Evolutionary conservation across 176 grass and related monocot species (phyloP).

Genomic region (Hsuehochloa calcarea): DNA sequence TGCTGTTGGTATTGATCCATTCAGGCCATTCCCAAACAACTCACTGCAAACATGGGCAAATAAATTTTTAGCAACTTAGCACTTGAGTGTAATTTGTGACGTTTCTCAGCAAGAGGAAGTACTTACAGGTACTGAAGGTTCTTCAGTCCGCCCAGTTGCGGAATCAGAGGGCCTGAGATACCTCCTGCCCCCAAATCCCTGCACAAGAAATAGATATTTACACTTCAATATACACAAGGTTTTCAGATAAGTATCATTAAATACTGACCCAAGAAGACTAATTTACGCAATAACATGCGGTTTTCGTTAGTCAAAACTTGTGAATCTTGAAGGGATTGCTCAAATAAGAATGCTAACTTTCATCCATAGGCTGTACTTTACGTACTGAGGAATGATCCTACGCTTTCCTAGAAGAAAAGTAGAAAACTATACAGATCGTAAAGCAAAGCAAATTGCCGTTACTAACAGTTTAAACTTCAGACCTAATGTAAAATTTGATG

Average conservation of each 20-base stretch:
- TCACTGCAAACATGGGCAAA: conserved; percentile 19
- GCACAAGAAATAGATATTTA: background rate
- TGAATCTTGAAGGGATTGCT: background rate
- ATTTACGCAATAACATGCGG: background rate
- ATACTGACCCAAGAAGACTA: background rate
- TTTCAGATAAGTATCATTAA: background rate
- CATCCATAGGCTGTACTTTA: background rate
- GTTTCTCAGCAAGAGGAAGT: background rate
- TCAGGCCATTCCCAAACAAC: conserved; percentile 20
- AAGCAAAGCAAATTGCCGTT: background rate
- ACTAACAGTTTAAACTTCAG: background rate
- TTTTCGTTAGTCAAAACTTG: background rate
- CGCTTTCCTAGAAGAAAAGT: background rate
- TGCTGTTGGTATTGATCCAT: conserved; percentile 24
- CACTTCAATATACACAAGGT: background rate
- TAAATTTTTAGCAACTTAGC: background rate
- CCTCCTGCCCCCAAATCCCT: conserved; percentile 49
- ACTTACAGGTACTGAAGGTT: conserved; percentile 55
- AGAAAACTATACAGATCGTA: background rate
- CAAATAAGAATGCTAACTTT: no score
- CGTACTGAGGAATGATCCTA: background rate
- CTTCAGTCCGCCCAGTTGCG: conserved; percentile 30
- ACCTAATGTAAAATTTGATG: background rate
- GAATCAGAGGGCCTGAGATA: conserved; percentile 40
- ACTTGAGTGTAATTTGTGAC: background rate